Conservation (phyloP, 257 asterid species). For the Solanum sejunctum region DNA sequence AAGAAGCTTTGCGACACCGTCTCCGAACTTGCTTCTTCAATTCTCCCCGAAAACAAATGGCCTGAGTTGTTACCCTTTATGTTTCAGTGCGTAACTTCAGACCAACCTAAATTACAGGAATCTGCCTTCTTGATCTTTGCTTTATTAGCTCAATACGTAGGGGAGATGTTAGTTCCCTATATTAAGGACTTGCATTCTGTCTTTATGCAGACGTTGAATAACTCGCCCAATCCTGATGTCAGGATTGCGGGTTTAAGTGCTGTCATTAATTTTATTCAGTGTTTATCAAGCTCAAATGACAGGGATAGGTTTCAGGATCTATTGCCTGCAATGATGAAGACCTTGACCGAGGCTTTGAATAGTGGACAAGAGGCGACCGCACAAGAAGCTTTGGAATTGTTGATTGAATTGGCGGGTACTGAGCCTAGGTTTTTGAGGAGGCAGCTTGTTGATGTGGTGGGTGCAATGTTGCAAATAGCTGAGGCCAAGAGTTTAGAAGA, state of each 20-base stretch:
- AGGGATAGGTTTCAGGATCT: constrained; percentile 97
- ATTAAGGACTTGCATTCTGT: constrained; percentile 81
- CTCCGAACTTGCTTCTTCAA: constrained; percentile 82
- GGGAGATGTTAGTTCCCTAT: constrained; percentile 54
- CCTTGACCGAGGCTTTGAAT: constrained; percentile 81
- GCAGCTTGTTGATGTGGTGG: constrained; percentile 93
- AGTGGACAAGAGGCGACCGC: constrained; percentile 90
- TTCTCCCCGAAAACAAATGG: constrained; percentile 78
- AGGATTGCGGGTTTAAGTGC: constrained; percentile 90
- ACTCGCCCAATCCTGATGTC: constrained; percentile 49
- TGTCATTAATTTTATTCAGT: constrained; percentile 83
- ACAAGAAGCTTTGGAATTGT: constrained; percentile 85
- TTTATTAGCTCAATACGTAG: constrained; percentile 71
- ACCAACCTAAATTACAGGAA: constrained; percentile 55
- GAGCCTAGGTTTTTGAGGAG: constrained; percentile 91
- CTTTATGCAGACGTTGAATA: constrained; percentile 51
- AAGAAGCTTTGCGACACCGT: constrained; percentile 82
- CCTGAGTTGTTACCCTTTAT: constrained; percentile 84
- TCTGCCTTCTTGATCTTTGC: constrained; percentile 79
- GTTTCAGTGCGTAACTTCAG: constrained; percentile 88
- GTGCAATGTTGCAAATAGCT: constrained; percentile 89
- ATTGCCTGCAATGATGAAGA: constrained; percentile 90
- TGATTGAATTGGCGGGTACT: constrained; percentile 90
- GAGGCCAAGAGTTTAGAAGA: constrained; percentile 90
- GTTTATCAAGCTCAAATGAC: constrained; percentile 60